phyloP scores from a whole-genome alignment of 2,329 filamentous ascomycete genomes.

The Aspergillus flavus region DNA sequence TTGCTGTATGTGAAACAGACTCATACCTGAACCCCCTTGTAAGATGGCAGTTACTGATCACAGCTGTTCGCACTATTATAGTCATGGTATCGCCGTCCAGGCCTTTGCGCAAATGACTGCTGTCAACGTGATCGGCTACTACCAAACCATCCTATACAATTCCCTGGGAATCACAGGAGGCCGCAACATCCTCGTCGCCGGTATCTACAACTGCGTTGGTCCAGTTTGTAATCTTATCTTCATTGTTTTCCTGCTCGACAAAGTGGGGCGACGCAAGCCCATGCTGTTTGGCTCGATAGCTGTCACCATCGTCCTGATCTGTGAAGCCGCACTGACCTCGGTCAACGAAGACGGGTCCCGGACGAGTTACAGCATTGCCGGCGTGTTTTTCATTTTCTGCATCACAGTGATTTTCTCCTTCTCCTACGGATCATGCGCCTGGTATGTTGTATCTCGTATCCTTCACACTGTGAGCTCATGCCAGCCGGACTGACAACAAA shows the following conservation, averaged over 20 bases:
- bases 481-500: background rate
- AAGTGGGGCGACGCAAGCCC: conserved; percentile 55
- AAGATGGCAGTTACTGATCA: background rate
- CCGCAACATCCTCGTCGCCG: conserved; percentile 57
- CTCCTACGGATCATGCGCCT: conserved; percentile 56
- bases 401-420: conserved; percentile 63
- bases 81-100: conserved; percentile 63
- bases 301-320: conserved; percentile 60
- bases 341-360: conserved; percentile 47
- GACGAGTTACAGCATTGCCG: conserved; percentile 58
- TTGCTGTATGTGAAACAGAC: conserved; percentile 47
- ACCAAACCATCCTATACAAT: conserved; percentile 45
- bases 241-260: conserved; percentile 59
- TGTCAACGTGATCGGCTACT: conserved; percentile 47
- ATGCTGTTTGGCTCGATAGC: conserved; percentile 57
- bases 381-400: conserved; percentile 68
- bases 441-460: conserved; percentile 17
- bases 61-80: background rate
- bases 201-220: conserved; percentile 64
- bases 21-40: background rate
- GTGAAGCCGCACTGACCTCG: conserved; percentile 62
- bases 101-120: conserved; percentile 63
- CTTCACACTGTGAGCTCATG: conserved; percentile 14
- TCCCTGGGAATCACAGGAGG: conserved; percentile 59
- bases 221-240: conserved; percentile 48